phyloP scores from a whole-genome alignment of 805 yeast genomes.

The Starmera caribaea region DNA sequence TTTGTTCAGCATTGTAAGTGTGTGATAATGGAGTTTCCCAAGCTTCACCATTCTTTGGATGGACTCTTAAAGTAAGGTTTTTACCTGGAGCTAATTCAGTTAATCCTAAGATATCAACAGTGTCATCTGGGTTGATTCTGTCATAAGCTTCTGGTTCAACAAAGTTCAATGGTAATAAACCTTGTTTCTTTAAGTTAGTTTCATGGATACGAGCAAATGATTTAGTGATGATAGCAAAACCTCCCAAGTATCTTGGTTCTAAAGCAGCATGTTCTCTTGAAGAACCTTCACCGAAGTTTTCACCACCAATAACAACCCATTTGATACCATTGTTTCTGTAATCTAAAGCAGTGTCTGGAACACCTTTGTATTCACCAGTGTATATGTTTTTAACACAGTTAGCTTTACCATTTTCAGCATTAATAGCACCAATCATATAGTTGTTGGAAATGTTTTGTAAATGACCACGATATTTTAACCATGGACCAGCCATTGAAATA shows the following conservation, averaged over 20 bases:
- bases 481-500: constrained; percentile 99
- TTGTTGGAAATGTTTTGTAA: constrained; percentile 97
- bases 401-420: constrained; percentile 92
- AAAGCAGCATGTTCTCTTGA: constrained; percentile 99
- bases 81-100: constrained; percentile 88
- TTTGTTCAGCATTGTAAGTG: constrained; percentile 94
- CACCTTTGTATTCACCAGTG: constrained; percentile 90
- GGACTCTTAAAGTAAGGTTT: constrained; percentile 68
- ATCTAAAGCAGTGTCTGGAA: constrained; percentile 92
- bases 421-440: constrained; percentile 99
- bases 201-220: constrained; percentile 98
- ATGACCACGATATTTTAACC: constrained; percentile 99
- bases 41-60: constrained; percentile 61
- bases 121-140: constrained; percentile 85
- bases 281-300: constrained; percentile 98
- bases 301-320: constrained; percentile 99
- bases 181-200: constrained; percentile 96
- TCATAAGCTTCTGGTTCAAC: constrained; percentile 85
- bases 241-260: constrained; percentile 92
- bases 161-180: constrained; percentile 95
- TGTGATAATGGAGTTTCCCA: constrained; percentile 92
- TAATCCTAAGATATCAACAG: constrained; percentile 79
- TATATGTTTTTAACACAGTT: constrained; percentile 81
- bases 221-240: constrained; percentile 77
- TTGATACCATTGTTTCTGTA: constrained; percentile 88